Percentiles rank a stretch among this genome's conserved stretches.
Conservation (phyloP, 2,329 filamentous ascomycete genomes). For the Pseudogymnoascus sp. region DNA sequence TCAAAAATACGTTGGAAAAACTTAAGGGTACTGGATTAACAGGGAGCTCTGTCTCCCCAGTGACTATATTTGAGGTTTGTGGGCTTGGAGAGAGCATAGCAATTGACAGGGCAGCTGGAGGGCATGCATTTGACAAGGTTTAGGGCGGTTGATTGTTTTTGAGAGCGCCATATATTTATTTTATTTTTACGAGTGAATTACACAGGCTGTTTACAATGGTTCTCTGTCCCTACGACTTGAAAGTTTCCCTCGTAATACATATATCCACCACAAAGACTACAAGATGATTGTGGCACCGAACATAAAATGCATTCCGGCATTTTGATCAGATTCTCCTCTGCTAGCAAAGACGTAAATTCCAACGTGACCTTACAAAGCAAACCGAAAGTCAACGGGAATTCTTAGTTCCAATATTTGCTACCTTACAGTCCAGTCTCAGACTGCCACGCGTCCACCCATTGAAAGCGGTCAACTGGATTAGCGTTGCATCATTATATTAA, state of each 20-base stretch:
- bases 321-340: background rate
- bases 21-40: slow-evolving; percentile 31
- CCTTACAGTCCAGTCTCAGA: background rate
- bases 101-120: slow-evolving; percentile 12
- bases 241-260: background rate
- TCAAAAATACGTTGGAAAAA: slow-evolving; percentile 30
- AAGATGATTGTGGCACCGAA: background rate
- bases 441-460: background rate
- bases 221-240: background rate
- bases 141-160: background rate
- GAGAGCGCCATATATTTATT: background rate
- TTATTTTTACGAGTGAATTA: background rate
- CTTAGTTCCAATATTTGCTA: background rate
- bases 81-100: slow-evolving; percentile 11
- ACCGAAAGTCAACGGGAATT: background rate
- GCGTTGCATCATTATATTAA: background rate
- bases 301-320: background rate
- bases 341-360: background rate
- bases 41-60: slow-evolving; percentile 18
- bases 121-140: slow-evolving; percentile 4
- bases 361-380: background rate
- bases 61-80: slow-evolving; percentile 12
- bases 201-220: background rate
- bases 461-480: background rate
- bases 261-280: background rate